Evolutionary conservation across 2,329 filamentous ascomycete species (phyloP).

Genomic region (Thermothelomyces thermophilus): DNA sequence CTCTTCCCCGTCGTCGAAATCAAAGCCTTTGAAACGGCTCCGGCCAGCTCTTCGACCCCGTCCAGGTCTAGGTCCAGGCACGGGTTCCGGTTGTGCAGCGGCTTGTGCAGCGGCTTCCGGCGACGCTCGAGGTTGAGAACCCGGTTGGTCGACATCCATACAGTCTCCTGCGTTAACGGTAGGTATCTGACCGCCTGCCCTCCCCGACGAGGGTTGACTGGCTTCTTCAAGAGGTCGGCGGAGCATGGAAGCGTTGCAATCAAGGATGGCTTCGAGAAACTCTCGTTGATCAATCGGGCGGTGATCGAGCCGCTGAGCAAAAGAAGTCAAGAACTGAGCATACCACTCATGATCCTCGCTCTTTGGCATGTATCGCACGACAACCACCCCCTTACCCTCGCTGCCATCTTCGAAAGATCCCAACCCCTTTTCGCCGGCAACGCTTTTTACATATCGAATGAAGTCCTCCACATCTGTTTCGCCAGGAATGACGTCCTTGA

Average conservation of each 20-base stretch:
- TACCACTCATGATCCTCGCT: slow-evolving; percentile 58
- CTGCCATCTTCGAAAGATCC: slow-evolving; percentile 58
- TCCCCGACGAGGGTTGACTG: slow-evolving; percentile 25
- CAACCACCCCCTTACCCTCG: slow-evolving; percentile 64
- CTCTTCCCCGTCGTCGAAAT: slow-evolving; percentile 38
- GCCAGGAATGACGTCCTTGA: slow-evolving; percentile 54
- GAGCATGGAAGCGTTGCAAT: slow-evolving; percentile 67
- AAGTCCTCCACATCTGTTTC: slow-evolving; percentile 69
- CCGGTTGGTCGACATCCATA: slow-evolving; percentile 27
- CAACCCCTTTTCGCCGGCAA: slow-evolving; percentile 67
- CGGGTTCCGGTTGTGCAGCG: too few relatives aligned
- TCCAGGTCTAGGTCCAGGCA: slow-evolving; percentile 18
- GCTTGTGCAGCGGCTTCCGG: too few relatives aligned
- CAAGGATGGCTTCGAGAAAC: slow-evolving; percentile 82
- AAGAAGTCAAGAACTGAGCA: slow-evolving; percentile 57
- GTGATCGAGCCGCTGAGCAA: slow-evolving; percentile 69
- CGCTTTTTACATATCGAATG: slow-evolving; percentile 65
- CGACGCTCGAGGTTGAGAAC: slow-evolving; percentile 16
- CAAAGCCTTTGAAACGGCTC: slow-evolving; percentile 69
- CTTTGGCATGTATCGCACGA: slow-evolving; percentile 65
- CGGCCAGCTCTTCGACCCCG: slow-evolving; percentile 24
- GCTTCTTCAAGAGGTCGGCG: slow-evolving; percentile 59
- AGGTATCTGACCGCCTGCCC: too few relatives aligned
- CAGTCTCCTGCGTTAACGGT: slow-evolving; percentile 5
- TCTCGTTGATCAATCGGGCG: slow-evolving; percentile 83